Base-by-base conservation (phyloP, 2,329 filamentous ascomycete species). In the Penicillium sp. region DNA sequence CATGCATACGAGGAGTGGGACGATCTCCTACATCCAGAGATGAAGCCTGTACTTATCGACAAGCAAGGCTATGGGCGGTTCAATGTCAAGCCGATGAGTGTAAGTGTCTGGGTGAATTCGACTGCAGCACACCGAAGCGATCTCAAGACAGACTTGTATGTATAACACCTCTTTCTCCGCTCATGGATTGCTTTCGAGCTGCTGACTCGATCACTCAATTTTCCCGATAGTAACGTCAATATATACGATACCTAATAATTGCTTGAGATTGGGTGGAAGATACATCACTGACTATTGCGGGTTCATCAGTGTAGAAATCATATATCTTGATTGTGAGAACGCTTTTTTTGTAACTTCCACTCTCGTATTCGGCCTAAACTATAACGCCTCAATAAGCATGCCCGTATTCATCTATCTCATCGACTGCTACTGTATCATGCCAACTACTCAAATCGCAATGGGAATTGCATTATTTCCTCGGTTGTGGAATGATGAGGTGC, bases 1-100 rank as follows among this genome's bases (percentile, higher is more conserved):
- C 81, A 85, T 63, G 76, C 77, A 1, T 83, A 81, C 0, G 82
- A 88, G 71, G 69, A 75, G 30, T 89, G 86, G 85, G 83, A 80
- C 0, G 85, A 89, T 72, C 62, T 88, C 0, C 67, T 85, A 47
- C 79, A 74, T 6, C 81, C 79, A 76, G 76, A 78, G 47, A 66
- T 79, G 48, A 77, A 76, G 0, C 74, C 82, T 60, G 80, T 88
- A 0, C 67, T 73, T 26, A 85, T 89, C 61, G 84, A 84, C 59
- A 67, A 76, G 2, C 74, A 81, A 40, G 86, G 86, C 0, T 86
- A 76, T 66, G 86, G 81, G 0, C 57, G 73, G 26, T 89, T 89
- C 61, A 75, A 75, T 0, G 82, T 81, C 39, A 71, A 71, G 5
- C 76, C 75, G 2, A 73, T 78, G 36, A 84, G 81, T 64, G 79